phyloP scores from a whole-genome alignment of 805 yeast species.

The Cyberlindnera veronae region DNA sequence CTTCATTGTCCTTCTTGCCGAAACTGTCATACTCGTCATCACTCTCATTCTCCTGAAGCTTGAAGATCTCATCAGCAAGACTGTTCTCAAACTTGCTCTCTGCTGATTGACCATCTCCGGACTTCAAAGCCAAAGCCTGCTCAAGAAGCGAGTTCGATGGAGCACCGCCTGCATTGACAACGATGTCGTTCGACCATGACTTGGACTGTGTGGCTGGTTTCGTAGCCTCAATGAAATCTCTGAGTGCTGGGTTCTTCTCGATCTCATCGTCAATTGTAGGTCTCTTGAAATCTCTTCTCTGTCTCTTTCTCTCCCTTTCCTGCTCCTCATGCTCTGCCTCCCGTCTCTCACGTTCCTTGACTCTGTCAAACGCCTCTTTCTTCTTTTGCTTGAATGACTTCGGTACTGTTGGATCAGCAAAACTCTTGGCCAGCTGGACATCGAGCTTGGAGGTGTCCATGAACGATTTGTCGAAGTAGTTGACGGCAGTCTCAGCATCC shows the following conservation, averaged over 20 bases:
- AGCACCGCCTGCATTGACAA: constrained; percentile 32
- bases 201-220: constrained; percentile 67
- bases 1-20: constrained; percentile 34
- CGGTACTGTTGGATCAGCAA: constrained; percentile 81
- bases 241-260: constrained; percentile 59
- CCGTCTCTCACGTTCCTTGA: constrained; percentile 48
- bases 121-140: constrained; percentile 36
- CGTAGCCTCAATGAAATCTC: constrained; percentile 80
- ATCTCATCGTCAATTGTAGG: constrained; percentile 55
- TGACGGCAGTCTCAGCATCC: constrained; percentile 78
- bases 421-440: constrained; percentile 80
- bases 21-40: constrained; percentile 43
- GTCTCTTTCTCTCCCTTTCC: constrained; percentile 34
- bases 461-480: constrained; percentile 70
- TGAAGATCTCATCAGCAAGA: constrained; percentile 26
- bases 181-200: constrained; percentile 63
- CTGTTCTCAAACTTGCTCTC: constrained; percentile 21
- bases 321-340: constrained; percentile 37
- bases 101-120: constrained; percentile 12
- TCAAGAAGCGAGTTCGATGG: constrained; percentile 37
- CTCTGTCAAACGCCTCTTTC: constrained; percentile 45
- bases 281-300: constrained; percentile 28
- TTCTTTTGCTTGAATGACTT: constrained; percentile 54
- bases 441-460: constrained; percentile 78
- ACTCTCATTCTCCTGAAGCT: constrained; percentile 35